Conservation (phyloP, 73 alveolate genomes). For the Paramecium pentaurelia region DNA sequence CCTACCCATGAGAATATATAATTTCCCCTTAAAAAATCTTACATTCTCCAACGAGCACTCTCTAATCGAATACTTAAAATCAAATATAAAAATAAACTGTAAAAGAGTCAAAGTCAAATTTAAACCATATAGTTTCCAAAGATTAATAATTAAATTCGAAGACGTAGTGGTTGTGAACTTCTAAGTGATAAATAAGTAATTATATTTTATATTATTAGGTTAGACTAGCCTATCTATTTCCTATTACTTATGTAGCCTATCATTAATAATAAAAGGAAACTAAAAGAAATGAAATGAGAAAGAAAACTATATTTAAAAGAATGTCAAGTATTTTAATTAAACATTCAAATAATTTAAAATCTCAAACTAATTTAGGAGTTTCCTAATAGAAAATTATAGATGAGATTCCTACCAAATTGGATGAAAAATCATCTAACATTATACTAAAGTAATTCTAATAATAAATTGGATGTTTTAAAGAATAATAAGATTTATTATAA, state of each 20-base stretch:
- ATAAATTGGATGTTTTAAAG: background rate
- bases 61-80: background rate
- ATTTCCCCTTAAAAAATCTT: background rate
- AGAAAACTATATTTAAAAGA: background rate
- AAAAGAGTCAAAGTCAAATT: background rate
- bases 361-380: background rate
- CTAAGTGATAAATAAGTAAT: background rate
- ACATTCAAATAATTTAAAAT: background rate
- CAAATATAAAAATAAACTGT: background rate
- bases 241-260: background rate
- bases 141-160: background rate
- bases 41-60: background rate
- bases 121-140: background rate
- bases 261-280: background rate
- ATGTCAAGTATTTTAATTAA: conserved; percentile 14
- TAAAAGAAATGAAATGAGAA: background rate
- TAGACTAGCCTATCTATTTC: background rate
- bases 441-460: background rate
- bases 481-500: background rate
- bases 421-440: background rate
- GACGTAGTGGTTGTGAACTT: background rate
- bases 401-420: background rate
- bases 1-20: background rate
- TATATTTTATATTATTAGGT: background rate
- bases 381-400: background rate